phyloP scores from a whole-genome alignment of 2,329 filamentous ascomycete species.

The Westerdykella aurantiaca region DNA sequence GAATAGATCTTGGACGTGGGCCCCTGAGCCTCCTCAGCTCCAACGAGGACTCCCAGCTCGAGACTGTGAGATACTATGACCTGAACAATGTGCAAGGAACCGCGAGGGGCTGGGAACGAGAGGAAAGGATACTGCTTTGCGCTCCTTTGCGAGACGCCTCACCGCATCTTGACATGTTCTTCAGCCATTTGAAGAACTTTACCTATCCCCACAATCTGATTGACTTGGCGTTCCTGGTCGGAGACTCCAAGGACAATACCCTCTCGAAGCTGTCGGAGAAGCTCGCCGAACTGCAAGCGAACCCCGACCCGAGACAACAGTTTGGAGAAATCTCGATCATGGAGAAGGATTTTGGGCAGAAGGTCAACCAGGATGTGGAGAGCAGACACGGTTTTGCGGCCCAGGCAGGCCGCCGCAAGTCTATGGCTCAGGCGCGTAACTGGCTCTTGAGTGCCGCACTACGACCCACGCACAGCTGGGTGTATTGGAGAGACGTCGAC shows the following conservation, averaged over 20 bases:
- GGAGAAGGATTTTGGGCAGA: slow-evolving; percentile 97
- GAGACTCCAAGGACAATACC: slow-evolving; percentile 92
- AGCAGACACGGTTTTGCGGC: slow-evolving; percentile 96
- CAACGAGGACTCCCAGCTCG: slow-evolving; percentile 68
- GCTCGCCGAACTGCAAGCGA: slow-evolving; percentile 71
- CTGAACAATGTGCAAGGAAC: slow-evolving; percentile 86
- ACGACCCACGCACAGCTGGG: slow-evolving; percentile 94
- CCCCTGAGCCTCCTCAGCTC: slow-evolving; percentile 64
- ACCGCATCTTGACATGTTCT: slow-evolving; percentile 93
- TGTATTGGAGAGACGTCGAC: slow-evolving; percentile 98
- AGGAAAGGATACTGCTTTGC: slow-evolving; percentile 91
- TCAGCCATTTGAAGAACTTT: slow-evolving; percentile 91
- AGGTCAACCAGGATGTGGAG: slow-evolving; percentile 95
- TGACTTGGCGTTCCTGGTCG: slow-evolving; percentile 92
- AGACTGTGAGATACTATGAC: slow-evolving; percentile 97
- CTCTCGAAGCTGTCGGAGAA: slow-evolving; percentile 68
- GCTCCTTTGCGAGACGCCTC: slow-evolving; percentile 91
- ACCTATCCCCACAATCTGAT: slow-evolving; percentile 97
- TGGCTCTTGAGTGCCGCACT: slow-evolving; percentile 93
- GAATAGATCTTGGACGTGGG: slow-evolving; percentile 56
- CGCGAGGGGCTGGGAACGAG: slow-evolving; percentile 88
- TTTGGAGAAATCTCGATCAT: slow-evolving; percentile 97
- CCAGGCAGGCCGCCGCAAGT: slow-evolving; percentile 85
- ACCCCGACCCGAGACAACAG: slow-evolving; percentile 70
- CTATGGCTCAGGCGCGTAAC: slow-evolving; percentile 97